phyloP scores from a whole-genome alignment of 75 land plant genomes.

The Cunninghamia lanceolata region DNA sequence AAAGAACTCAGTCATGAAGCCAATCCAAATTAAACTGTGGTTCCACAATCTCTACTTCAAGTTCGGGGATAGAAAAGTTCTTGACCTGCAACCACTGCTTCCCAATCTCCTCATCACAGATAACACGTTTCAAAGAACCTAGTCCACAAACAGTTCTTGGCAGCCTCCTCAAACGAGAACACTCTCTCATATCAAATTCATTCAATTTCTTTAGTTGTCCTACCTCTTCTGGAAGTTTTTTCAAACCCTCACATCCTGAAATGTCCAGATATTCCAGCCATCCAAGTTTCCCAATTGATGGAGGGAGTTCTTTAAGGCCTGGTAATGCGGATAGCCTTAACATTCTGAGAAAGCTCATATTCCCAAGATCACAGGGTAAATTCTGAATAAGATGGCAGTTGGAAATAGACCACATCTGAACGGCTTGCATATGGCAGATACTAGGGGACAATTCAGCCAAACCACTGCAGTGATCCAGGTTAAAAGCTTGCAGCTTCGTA shows the following conservation, averaged over 20 bases:
- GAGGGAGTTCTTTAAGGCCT: slow-evolving; percentile 32
- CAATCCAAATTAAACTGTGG: slow-evolving; percentile 45
- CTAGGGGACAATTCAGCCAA: slow-evolving; percentile 29
- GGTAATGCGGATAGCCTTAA: slow-evolving; percentile 49
- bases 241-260: slow-evolving; percentile 37
- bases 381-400: slow-evolving; percentile 38
- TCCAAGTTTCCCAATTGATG: slow-evolving; percentile 27
- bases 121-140: slow-evolving; percentile 31
- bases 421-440: slow-evolving; percentile 24
- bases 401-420: slow-evolving; percentile 30
- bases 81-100: slow-evolving; percentile 23
- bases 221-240: slow-evolving; percentile 44
- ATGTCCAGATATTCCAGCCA: slow-evolving; percentile 46
- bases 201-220: slow-evolving; percentile 27
- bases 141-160: slow-evolving; percentile 23
- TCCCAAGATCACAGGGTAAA: slow-evolving; percentile 42
- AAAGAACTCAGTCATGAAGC: slow-evolving; percentile 28
- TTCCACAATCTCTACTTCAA: slow-evolving; percentile 41
- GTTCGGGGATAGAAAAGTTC: slow-evolving; percentile 16
- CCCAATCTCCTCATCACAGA: slow-evolving; percentile 54
- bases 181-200: slow-evolving; percentile 66
- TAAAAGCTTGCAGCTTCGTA: slow-evolving; percentile 31
- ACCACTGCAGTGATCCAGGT: slow-evolving; percentile 44
- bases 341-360: slow-evolving; percentile 22
- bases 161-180: slow-evolving; percentile 32